Evolutionary conservation across 495 filamentous ascomycete species (phyloP).

Genomic region (Extremus antarcticus): DNA sequence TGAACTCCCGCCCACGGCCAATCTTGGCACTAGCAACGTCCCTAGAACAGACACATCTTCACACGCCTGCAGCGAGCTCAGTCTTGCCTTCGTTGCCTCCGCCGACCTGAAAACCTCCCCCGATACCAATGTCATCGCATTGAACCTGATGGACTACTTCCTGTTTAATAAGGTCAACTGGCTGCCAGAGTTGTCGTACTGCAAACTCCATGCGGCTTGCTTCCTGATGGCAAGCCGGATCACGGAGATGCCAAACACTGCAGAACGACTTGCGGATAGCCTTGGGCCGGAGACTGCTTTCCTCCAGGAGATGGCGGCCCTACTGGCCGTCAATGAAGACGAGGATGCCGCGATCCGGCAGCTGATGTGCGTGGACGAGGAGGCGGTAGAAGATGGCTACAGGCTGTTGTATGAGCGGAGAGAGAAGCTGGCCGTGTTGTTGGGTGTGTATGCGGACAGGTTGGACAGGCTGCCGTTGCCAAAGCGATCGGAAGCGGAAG

Average conservation of each 20-base stretch:
- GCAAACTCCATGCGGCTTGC: neutral
- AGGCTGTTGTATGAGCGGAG: neutral
- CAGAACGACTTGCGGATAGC: neutral
- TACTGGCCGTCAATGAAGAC: neutral
- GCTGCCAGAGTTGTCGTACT: neutral
- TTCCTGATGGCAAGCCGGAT: neutral
- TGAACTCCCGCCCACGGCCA: neutral
- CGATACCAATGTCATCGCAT: neutral
- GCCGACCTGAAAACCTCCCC: neutral
- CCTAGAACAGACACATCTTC: neutral
- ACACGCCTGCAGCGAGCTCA: neutral
- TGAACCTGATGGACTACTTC: conserved; percentile 2
- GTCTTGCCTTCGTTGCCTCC: neutral
- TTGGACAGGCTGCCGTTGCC: neutral
- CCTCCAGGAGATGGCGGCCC: neutral
- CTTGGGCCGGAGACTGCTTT: neutral
- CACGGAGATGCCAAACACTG: neutral
- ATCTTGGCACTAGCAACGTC: neutral
- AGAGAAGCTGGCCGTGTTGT: neutral
- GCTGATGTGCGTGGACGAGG: neutral
- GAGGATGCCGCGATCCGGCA: neutral
- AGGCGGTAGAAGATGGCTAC: neutral
- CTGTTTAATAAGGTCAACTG: neutral
- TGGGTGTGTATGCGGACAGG: neutral
- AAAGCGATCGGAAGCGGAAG: neutral